phyloP scores from a whole-genome alignment of 2,329 filamentous ascomycete species.

The Arthroderma sp. region DNA sequence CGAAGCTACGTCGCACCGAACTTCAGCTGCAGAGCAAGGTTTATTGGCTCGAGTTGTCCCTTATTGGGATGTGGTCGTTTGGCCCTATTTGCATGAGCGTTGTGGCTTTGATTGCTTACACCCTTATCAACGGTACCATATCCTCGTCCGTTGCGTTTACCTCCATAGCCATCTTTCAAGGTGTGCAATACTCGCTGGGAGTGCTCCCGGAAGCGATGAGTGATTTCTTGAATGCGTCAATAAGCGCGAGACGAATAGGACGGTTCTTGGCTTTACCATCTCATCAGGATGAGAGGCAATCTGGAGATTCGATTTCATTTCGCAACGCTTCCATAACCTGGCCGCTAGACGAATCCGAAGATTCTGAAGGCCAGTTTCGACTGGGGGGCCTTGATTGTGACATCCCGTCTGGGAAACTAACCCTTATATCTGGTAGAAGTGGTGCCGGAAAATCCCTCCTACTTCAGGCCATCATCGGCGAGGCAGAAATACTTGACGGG shows the following conservation, averaged over 20 bases:
- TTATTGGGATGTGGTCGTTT: no score
- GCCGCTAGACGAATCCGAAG: background rate
- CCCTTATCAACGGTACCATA: slow-evolving; percentile 47
- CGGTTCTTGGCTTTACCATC: background rate
- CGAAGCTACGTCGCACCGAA: slow-evolving; percentile 32
- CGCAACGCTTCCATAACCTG: background rate
- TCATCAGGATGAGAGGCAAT: background rate
- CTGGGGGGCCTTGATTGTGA: background rate
- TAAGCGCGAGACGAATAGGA: background rate
- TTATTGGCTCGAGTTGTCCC: no score
- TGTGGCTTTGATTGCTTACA: slow-evolving; percentile 56
- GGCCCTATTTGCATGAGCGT: slow-evolving; percentile 41
- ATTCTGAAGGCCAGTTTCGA: background rate
- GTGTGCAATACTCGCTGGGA: background rate
- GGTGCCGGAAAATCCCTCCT: background rate
- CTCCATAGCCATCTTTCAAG: slow-evolving; percentile 23
- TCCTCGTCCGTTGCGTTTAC: slow-evolving; percentile 66
- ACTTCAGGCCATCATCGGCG: slow-evolving; percentile 2
- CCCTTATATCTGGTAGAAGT: background rate
- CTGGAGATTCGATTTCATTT: background rate
- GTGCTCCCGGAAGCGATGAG: background rate
- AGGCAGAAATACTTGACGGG: background rate
- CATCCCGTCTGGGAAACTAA: background rate
- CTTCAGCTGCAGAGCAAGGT: no score
- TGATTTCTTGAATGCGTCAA: background rate